These are phyloP conservation scores for Rhizoctonia solani DNA, from an alignment of 1,284 basidiomycete genomes.

Conservation along the genomic window DNA sequence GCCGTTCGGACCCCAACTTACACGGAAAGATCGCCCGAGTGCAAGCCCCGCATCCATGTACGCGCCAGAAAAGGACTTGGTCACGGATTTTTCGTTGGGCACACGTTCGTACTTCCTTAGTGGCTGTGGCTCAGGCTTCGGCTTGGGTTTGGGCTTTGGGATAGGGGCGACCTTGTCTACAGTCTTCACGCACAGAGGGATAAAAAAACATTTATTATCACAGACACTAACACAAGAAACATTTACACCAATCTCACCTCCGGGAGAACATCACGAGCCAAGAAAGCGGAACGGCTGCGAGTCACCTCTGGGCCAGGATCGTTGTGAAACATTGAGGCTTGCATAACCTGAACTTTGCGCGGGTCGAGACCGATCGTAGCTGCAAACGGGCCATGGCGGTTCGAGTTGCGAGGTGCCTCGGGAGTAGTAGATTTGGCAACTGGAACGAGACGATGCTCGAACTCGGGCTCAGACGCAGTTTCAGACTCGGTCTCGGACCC, in stretches of 20 bases:
- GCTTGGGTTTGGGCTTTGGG: conserved; percentile 27
- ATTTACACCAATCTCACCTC: conserved; percentile 35
- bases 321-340: conserved; percentile 72
- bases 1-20: conserved; percentile 87
- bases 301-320: conserved; percentile 1
- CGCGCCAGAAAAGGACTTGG: conserved; percentile 62
- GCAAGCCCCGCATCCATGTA: conserved; percentile 82
- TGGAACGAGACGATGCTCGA: conserved; percentile 6
- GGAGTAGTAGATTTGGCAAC: conserved; percentile 18
- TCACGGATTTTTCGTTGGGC: conserved; percentile 62
- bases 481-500: conserved; percentile 15
- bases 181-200: conserved; percentile 7
- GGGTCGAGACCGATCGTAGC: conserved; percentile 73
- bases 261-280: conserved; percentile 32
- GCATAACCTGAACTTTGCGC: conserved; percentile 90
- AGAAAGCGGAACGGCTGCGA: conserved; percentile 19
- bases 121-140: conserved; percentile 49
- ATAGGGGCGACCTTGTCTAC: too few species aligned
- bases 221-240: conserved; percentile 33
- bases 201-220: conserved; percentile 35
- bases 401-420: conserved; percentile 35
- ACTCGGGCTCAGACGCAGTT: not conserved
- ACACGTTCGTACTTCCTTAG: conserved; percentile 61
- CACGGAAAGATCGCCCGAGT: conserved; percentile 86
- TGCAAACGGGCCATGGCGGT: conserved; percentile 56